These are phyloP conservation scores for Xylariales sp. DNA, from an alignment of 2,329 filamentous ascomycete species.

Conservation along the genomic window DNA sequence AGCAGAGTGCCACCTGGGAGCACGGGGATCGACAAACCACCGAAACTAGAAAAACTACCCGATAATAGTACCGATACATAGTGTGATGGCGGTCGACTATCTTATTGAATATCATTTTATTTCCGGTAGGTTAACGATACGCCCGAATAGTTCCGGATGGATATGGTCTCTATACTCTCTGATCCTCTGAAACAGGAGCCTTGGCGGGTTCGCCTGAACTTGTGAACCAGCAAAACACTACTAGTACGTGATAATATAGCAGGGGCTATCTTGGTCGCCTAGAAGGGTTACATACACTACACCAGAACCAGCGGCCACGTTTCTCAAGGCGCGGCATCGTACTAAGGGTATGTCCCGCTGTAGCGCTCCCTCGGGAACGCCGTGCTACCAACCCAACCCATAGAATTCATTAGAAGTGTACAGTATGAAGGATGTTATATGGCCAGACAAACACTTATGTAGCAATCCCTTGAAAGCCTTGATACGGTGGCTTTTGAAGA, in stretches of 20 bases:
- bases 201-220: constrained; percentile 13
- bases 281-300: not conserved
- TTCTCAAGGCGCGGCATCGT: constrained; percentile 27
- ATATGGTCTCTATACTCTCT: not conserved
- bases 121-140: not conserved
- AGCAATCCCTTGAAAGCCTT: constrained; percentile 1
- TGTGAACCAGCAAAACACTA: constrained; percentile 5
- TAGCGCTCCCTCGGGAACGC: constrained; percentile 23
- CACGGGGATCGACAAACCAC: constrained; percentile 18
- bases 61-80: constrained; percentile 33
- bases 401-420: constrained; percentile 7
- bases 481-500: constrained; percentile 3
- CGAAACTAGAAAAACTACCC: constrained; percentile 21
- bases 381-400: constrained; percentile 24
- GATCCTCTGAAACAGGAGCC: constrained; percentile 16
- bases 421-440: not conserved
- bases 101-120: constrained; percentile 9
- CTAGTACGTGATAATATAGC: constrained; percentile 2
- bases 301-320: constrained; percentile 30
- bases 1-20: constrained; percentile 10
- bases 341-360: constrained; percentile 18
- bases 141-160: not conserved
- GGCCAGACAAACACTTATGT: not conserved
- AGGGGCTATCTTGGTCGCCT: constrained; percentile 2
- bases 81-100: constrained; percentile 16